Percentiles rank a stretch among this genome's conserved stretches.
Conservation (phyloP, 371 early-diverging fungal species). For the Capniomyces stellatus region DNA sequence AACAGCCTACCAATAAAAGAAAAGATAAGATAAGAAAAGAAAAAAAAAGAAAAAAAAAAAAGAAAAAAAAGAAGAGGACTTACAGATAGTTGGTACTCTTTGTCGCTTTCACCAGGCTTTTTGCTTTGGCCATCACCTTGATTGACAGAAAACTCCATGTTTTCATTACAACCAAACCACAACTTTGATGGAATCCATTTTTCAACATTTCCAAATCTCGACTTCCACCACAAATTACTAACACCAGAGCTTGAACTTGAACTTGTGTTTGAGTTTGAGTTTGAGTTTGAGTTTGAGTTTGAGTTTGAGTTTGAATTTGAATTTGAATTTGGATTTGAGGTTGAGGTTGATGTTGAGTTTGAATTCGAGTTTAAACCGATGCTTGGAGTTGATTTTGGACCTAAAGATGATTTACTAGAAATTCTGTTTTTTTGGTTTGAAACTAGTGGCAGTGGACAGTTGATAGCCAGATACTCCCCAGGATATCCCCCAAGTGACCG, state of each 20-base stretch:
- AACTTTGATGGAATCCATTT: neutral
- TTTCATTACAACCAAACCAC: neutral
- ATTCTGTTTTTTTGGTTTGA: neutral
- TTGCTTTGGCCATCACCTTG: neutral
- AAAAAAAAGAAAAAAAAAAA: no score
- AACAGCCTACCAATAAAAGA: no score
- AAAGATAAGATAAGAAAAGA: no score
- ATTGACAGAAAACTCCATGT: neutral
- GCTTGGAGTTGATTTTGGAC: no score
- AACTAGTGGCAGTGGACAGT: neutral
- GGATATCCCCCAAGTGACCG: neutral
- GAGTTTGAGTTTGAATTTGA: no score
- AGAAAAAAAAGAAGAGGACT: no score
- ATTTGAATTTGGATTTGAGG: no score
- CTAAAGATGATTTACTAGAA: no score
- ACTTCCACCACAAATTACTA: neutral
- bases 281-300: no score
- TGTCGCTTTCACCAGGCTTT: neutral
- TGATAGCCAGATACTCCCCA: neutral
- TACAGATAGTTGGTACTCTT: constrained; percentile 5
- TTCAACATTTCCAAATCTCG: neutral
- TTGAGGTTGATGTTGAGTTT: no score
- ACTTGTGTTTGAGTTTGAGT: neutral
- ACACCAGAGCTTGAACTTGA: neutral
- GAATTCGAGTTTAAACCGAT: no score